Conservation (phyloP, 208 protist species). For the Leptomonas pyrrhocoris region DNA sequence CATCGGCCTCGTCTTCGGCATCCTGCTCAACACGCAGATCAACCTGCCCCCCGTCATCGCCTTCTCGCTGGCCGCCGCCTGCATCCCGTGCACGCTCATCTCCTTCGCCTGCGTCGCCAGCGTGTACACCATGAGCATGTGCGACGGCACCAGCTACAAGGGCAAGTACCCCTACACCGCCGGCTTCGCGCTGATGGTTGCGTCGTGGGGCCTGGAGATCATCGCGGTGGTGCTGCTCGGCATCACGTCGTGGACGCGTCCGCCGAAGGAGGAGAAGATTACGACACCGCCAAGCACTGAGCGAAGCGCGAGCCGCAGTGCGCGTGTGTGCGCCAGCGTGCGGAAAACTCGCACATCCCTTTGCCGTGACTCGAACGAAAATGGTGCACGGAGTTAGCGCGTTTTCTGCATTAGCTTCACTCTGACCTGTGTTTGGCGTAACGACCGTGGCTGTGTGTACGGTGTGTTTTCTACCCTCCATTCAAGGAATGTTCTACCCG, state of each 20-base stretch:
- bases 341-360: background rate
- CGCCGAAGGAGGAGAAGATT: constrained; percentile 29
- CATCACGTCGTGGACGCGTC: constrained; percentile 28
- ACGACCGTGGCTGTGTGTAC: too few relatives aligned
- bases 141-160: constrained; percentile 24
- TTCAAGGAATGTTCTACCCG: background rate
- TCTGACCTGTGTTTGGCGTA: too few relatives aligned
- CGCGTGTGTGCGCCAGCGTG: background rate
- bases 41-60: constrained; percentile 21
- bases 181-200: constrained; percentile 54
- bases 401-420: too few relatives aligned
- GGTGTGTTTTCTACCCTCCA: too few relatives aligned
- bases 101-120: constrained; percentile 52
- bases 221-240: constrained; percentile 29
- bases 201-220: constrained; percentile 42
- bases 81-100: constrained; percentile 44
- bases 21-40: constrained; percentile 36
- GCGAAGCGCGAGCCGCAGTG: background rate
- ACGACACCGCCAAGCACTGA: constrained; percentile 23
- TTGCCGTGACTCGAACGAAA: too few relatives aligned
- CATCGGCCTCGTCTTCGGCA: constrained; percentile 35
- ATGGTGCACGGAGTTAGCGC: too few relatives aligned
- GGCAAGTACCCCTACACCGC: constrained; percentile 32
- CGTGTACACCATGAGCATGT: constrained; percentile 42
- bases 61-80: constrained; percentile 35